Base-by-base conservation (phyloP, 225 moss, liverwort and hornwort species). In the Physcomitrium patens region DNA sequence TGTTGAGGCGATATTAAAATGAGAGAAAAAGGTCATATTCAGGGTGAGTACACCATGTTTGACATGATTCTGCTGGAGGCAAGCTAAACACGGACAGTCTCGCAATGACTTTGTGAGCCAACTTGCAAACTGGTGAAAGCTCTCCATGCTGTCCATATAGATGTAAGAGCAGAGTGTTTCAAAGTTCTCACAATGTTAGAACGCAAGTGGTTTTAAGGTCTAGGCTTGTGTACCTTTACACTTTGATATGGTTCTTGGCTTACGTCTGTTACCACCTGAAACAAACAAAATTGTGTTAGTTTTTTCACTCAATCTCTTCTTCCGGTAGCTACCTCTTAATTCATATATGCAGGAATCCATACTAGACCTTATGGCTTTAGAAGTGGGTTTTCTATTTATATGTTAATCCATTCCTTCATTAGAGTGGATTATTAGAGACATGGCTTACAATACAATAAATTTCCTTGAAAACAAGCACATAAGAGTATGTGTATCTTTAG, bases 111-210 rank as follows among this genome's bases (percentile, higher is more conserved):
- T 50, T 37, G 41, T 47, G 51, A 53, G 28, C 71, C 10, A 67
- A 22, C 41, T 47, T 62, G 76, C 67, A 60, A 43, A 68, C 55
- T 17, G 18, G 55, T 71, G 71, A 27, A 26, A 70, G 74, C 48
- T 80, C 61, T 54, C 54, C 60, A 62, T 75, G 53, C 71, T 55
- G 72, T 67, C 31, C 54, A 48, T 27, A 24, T 56, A 65, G 70
- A 70, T 24, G 57, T 57, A 69, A 64, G 57, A 61, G 68, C 61
- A 73, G 67, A 10, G 16, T 53, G 43, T 64, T n/a, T 62, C 16
- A 16, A 5, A 31, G 3, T 47, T 16, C 53, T 61, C 31, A 37
- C 7, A 7, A 37, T 45, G 10, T 68, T 68, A 8, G 12, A 48
- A 47, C 12, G 58, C 78, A 65, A 52, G 15, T 49, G 54, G 71